Percentiles rank a stretch among this genome's conserved stretches.
phyloP scores from a whole-genome alignment of 441 rosid genomes.

The Gossypium trilobum region DNA sequence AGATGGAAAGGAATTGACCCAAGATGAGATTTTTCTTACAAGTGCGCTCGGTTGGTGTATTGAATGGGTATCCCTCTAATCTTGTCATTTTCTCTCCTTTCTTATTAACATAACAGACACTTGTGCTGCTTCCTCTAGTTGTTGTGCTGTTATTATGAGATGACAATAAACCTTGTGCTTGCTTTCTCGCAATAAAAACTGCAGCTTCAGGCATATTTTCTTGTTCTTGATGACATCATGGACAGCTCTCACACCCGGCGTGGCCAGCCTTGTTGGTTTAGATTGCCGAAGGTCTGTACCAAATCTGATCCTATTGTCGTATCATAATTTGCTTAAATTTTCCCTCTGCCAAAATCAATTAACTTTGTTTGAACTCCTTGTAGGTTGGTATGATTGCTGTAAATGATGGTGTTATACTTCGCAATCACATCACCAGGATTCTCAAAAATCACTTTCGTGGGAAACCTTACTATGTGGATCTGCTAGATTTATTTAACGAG shows the following conservation, averaged over 20 bases:
- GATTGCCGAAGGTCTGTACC: conserved; percentile 57
- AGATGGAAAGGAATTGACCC: conserved; percentile 53
- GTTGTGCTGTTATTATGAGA: not conserved
- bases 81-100: not conserved
- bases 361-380: conserved; percentile 1
- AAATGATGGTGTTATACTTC: conserved; percentile 70
- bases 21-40: conserved; percentile 56
- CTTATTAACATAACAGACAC: not conserved
- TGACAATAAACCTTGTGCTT: not conserved
- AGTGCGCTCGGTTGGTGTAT: conserved; percentile 87
- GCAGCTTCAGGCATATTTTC: conserved; percentile 89
- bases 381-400: conserved; percentile 73
- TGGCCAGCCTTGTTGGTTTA: conserved; percentile 87
- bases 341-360: not conserved
- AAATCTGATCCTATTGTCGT: not conserved
- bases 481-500: conserved; percentile 79
- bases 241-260: conserved; percentile 81
- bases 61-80: conserved; percentile 56
- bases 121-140: not conserved
- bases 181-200: conserved; percentile 7
- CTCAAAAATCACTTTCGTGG: conserved; percentile 63
- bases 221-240: conserved; percentile 88
- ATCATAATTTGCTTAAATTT: not conserved
- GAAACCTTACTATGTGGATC: conserved; percentile 67
- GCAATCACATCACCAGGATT: conserved; percentile 71